Evolutionary conservation across 768 basidiomycete species (phyloP), one percentile per base, ranked within the genome.

Genomic region (Agrocybe praecox): DNA sequence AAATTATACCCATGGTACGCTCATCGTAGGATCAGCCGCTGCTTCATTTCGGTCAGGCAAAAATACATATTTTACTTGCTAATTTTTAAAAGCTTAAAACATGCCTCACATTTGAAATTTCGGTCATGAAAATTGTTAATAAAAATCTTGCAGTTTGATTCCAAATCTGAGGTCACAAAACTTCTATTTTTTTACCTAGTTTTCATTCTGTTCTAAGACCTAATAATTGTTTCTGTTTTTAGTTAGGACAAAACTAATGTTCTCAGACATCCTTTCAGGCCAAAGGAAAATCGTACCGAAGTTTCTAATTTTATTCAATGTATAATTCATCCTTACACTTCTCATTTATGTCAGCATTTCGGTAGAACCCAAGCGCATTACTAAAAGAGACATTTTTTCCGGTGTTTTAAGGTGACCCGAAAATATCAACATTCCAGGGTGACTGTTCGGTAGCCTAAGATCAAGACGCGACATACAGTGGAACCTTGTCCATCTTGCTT

Each of bases 401-500:
- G 36, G 36, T n/a, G 36, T 40, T 40, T 40, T 40, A 5, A n/a
- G 24, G 15, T 49, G 43, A 32, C 45, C n/a, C 29, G 15, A 52
- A 32, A 12, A 44, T 14, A 32, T n/a, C 19, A 29, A 42, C 36
- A 7, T 15, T 11, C 46, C 46, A 21, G 21, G 46, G 46, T 21
- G 26, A n/a, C n/a, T n/a, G n/a, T n/a, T n/a, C n/a, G n/a, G n/a
- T n/a, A n/a, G n/a, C n/a, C n/a, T n/a, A n/a, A n/a, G n/a, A n/a
- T n/a, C n/a, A n/a, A n/a, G n/a, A n/a, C n/a, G n/a, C n/a, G n/a
- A n/a, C n/a, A n/a, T n/a, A n/a, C n/a, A n/a, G n/a, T n/a, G n/a
- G n/a, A n/a, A n/a, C n/a, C n/a, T 53, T 29, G 34, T 57, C 15
- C 56, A 60, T 6, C 64, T 60, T 61, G 61, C 56, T 14, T 48